Conservation (phyloP, 2,329 filamentous ascomycete species). For the Raffaelea albimanens region DNA sequence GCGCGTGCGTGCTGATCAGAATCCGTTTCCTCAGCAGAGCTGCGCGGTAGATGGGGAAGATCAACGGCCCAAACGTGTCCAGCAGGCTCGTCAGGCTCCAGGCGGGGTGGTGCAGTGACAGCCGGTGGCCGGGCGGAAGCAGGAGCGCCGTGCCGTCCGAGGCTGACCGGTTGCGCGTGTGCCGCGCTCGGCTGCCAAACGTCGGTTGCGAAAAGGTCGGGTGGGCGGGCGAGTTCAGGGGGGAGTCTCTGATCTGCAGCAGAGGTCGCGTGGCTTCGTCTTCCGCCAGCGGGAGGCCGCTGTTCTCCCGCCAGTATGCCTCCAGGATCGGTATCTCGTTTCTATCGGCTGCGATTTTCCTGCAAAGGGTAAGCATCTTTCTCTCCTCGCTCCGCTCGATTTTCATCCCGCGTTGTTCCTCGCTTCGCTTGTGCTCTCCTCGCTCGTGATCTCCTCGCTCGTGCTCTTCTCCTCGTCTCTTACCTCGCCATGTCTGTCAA, state of each 20-base stretch:
- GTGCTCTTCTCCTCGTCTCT: slow-evolving; percentile 11
- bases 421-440: not conserved
- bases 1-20: slow-evolving; percentile 74
- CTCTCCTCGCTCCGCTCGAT: too few relatives aligned
- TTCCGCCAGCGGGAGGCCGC: slow-evolving; percentile 16
- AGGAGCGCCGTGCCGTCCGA: slow-evolving; percentile 53
- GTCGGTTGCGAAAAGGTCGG: slow-evolving; percentile 6
- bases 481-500: slow-evolving; percentile 68
- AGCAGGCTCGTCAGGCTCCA: slow-evolving; percentile 70
- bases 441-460: not conserved
- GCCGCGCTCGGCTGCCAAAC: slow-evolving; percentile 26
- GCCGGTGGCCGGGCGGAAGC: slow-evolving; percentile 50
- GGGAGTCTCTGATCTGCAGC: slow-evolving; percentile 32
- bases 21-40: slow-evolving; percentile 82
- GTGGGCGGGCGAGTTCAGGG: slow-evolving; percentile 41
- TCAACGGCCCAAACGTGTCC: slow-evolving; percentile 77
- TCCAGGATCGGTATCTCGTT: slow-evolving; percentile 57
- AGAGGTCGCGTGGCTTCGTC: slow-evolving; percentile 20
- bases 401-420: too few relatives aligned
- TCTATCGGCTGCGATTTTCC: slow-evolving; percentile 54
- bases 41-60: slow-evolving; percentile 85
- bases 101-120: slow-evolving; percentile 77
- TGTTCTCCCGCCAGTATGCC: slow-evolving; percentile 67
- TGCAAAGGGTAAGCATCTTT: slow-evolving; percentile 15
- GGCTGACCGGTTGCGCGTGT: slow-evolving; percentile 47